phyloP scores from a whole-genome alignment of 768 basidiomycete species.

The Russula ochroleuca region DNA sequence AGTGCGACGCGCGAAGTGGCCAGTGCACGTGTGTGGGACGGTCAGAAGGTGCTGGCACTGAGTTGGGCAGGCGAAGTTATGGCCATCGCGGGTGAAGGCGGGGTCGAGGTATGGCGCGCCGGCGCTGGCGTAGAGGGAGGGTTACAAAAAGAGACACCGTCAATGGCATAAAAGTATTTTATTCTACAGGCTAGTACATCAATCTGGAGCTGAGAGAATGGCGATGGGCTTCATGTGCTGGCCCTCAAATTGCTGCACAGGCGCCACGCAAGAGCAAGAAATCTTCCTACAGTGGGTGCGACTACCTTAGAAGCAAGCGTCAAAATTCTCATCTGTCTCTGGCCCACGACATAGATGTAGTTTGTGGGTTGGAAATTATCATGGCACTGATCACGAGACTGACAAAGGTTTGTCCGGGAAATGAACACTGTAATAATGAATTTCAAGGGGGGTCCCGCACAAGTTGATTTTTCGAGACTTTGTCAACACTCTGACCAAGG shows the following conservation, averaged over 20 bases:
- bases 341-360: too few relatives aligned
- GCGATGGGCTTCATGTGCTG: background rate
- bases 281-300: too few relatives aligned
- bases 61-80: constrained; percentile 31
- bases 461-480: too few relatives aligned
- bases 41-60: constrained; percentile 55
- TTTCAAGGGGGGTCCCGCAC: too few relatives aligned
- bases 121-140: constrained; percentile 28
- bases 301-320: too few relatives aligned
- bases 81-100: constrained; percentile 32
- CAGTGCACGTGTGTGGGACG: constrained; percentile 56
- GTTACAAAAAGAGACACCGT: constrained; percentile 18
- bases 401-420: too few relatives aligned
- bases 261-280: too few relatives aligned
- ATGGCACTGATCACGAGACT: too few relatives aligned
- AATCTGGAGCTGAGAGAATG: background rate
- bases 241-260: too few relatives aligned
- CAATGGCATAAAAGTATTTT: background rate
- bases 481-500: too few relatives aligned
- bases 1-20: constrained; percentile 62
- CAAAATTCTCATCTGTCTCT: too few relatives aligned
- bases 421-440: too few relatives aligned
- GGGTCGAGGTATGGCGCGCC: constrained; percentile 33
- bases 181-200: background rate
- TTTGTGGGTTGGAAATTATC: background rate